Conservation (phyloP, 176 grass and related monocot species). For the Carex kokanica region DNA sequence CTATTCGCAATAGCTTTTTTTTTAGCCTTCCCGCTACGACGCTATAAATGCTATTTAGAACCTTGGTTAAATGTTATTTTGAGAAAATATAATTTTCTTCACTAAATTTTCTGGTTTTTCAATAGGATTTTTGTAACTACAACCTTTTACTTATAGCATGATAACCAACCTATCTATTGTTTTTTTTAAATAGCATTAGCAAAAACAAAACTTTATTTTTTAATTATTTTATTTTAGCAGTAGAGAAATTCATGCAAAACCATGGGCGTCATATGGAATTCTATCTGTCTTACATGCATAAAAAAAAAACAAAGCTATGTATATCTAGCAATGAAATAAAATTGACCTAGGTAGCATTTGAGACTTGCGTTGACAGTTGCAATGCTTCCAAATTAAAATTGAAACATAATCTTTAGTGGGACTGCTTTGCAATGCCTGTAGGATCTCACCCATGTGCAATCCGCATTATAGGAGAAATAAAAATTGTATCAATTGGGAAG, state of each 20-base stretch:
- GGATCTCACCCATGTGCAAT: constrained; percentile 35
- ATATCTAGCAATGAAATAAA: constrained; percentile 18
- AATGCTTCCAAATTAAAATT: constrained; percentile 27
- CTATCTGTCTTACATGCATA: neutral
- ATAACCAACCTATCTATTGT: neutral
- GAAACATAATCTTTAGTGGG: constrained; percentile 29
- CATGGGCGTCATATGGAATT: neutral
- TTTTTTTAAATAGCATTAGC: neutral
- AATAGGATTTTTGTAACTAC: neutral
- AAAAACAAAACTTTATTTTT: neutral
- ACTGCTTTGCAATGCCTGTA: constrained; percentile 21
- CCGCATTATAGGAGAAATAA: constrained; percentile 19
- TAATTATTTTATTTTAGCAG: neutral
- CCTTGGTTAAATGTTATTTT: neutral
- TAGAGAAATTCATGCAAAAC: constrained; percentile 1
- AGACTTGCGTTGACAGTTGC: constrained; percentile 30
- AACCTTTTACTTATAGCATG: neutral
- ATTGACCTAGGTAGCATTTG: constrained; percentile 17
- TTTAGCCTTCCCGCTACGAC: no score
- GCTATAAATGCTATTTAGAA: no score
- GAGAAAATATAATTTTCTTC: neutral
- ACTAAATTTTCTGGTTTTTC: neutral
- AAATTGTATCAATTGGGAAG: neutral
- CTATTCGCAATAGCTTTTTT: no score
- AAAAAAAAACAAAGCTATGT: neutral